Evolutionary conservation across 306 rosid species (phyloP).

Genomic region (Hippophae gyantsensis): DNA sequence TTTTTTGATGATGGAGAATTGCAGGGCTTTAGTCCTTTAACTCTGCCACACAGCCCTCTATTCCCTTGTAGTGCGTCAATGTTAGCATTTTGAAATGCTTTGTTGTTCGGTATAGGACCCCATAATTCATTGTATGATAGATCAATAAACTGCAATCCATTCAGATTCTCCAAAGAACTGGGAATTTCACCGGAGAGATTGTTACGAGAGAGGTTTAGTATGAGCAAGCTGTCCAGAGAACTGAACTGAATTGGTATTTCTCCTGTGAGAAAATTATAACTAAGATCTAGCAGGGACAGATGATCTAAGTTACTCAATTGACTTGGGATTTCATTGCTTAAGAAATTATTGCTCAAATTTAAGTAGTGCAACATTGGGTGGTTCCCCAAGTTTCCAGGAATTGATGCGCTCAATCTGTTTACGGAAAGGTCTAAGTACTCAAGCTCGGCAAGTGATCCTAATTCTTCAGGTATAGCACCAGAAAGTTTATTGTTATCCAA

Average conservation of each 20-base stretch:
- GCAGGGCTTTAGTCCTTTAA: slow-evolving; percentile 12
- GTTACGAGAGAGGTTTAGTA: slow-evolving; percentile 35
- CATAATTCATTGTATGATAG: slow-evolving; percentile 20
- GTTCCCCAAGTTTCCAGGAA: slow-evolving; percentile 16
- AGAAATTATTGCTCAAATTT: slow-evolving; percentile 19
- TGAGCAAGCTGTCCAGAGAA: slow-evolving; percentile 19
- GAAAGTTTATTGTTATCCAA: slow-evolving; percentile 9
- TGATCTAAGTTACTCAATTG: slow-evolving; percentile 18
- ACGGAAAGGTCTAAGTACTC: slow-evolving; percentile 12
- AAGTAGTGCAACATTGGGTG: slow-evolving; percentile 5
- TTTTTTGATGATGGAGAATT: not conserved
- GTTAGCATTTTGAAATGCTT: slow-evolving; percentile 15
- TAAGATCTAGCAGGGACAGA: slow-evolving; percentile 28
- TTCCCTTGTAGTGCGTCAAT: slow-evolving; percentile 21
- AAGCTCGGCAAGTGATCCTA: slow-evolving; percentile 6
- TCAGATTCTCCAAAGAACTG: not conserved
- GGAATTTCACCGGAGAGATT: slow-evolving; percentile 31
- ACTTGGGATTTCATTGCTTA: slow-evolving; percentile 20
- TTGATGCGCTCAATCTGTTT: slow-evolving; percentile 15
- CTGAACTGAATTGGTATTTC: slow-evolving; percentile 19
- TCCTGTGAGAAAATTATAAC: slow-evolving; percentile 24
- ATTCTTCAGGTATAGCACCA: slow-evolving; percentile 14
- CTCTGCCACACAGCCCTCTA: slow-evolving; percentile 27
- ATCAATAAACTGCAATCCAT: slow-evolving; percentile 12
- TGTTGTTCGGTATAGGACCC: slow-evolving; percentile 24